Percentiles rank a stretch among this genome's conserved stretches.
phyloP scores from a whole-genome alignment of 2,329 filamentous ascomycete species.

The Nigrospora osmanthi region DNA sequence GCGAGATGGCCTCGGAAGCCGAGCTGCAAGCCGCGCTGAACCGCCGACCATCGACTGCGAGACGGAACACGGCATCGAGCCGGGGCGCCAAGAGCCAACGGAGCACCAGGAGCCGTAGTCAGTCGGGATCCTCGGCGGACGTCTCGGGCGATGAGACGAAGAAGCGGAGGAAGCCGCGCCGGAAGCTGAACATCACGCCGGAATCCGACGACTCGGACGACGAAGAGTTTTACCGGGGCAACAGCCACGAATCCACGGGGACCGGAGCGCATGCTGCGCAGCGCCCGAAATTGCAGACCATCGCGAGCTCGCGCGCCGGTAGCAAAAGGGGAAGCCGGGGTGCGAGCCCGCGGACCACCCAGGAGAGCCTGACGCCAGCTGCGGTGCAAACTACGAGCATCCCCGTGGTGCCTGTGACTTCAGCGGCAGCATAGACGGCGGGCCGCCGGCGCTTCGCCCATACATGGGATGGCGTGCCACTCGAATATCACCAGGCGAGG shows the following conservation, averaged over 20 bases:
- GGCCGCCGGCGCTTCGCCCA: too few species aligned
- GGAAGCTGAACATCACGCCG: slow-evolving; percentile 6
- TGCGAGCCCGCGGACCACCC: neutral
- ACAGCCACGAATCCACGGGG: slow-evolving; percentile 14
- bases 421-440: neutral
- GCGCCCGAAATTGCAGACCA: slow-evolving; percentile 15
- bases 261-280: slow-evolving; percentile 10
- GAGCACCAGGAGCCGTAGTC: slow-evolving; percentile 5
- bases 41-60: slow-evolving; percentile 4
- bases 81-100: slow-evolving; percentile 3
- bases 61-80: slow-evolving; percentile 9
- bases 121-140: slow-evolving; percentile 11
- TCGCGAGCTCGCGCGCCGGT: slow-evolving; percentile 10
- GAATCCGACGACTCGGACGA: slow-evolving; percentile 13
- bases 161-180: slow-evolving; percentile 9
- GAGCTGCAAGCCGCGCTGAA: slow-evolving; percentile 13
- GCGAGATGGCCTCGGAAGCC: slow-evolving; percentile 23
- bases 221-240: slow-evolving; percentile 10
- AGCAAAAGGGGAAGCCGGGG: neutral
- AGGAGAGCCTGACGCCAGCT: neutral
- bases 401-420: neutral
- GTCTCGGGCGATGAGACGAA: slow-evolving; percentile 9
- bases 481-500: too few species aligned
- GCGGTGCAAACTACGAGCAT: neutral
- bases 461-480: too few species aligned